Percentiles rank a stretch among this genome's conserved stretches.
Evolutionary conservation across 805 yeast species (phyloP).

Genomic region (Metschnikowia peoriensis): DNA sequence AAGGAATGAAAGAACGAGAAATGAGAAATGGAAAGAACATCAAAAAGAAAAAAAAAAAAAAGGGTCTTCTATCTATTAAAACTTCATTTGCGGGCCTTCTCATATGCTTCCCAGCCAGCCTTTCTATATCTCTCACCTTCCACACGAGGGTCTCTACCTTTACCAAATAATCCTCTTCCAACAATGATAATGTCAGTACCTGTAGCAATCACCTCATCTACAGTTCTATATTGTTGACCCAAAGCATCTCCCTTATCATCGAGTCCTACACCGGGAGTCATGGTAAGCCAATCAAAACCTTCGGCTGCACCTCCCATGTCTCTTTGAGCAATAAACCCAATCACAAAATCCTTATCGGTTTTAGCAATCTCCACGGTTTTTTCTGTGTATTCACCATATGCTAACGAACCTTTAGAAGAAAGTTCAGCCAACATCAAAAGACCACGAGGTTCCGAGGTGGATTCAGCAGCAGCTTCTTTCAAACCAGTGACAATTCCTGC

Average conservation of each 20-base stretch:
- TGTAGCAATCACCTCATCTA: constrained; percentile 71
- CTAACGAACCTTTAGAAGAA: constrained; percentile 90
- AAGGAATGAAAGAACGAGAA: background rate
- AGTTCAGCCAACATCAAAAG: constrained; percentile 93
- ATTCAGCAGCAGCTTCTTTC: constrained; percentile 72
- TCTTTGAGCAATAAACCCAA: constrained; percentile 94
- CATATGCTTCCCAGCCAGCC: constrained; percentile 95
- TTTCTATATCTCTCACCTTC: constrained; percentile 87
- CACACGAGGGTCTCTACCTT: constrained; percentile 84
- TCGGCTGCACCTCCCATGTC: constrained; percentile 80
- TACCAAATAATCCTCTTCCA: constrained; percentile 96
- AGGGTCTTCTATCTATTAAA: background rate
- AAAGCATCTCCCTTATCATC: constrained; percentile 95
- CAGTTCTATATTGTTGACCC: constrained; percentile 97
- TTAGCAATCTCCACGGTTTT: constrained; percentile 86
- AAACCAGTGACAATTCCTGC: constrained; percentile 88
- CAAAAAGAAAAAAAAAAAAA: too few species aligned
- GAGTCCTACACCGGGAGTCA: constrained; percentile 98
- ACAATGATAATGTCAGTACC: constrained; percentile 97
- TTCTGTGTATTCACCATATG: constrained; percentile 85
- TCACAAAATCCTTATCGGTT: constrained; percentile 81
- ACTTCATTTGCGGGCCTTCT: constrained; percentile 25
- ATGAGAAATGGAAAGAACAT: too few species aligned
- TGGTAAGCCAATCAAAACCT: constrained; percentile 91
- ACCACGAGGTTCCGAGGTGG: constrained; percentile 79